Evolutionary conservation across 208 protist species (phyloP).

Genomic region (Leishmania amazonensis): DNA sequence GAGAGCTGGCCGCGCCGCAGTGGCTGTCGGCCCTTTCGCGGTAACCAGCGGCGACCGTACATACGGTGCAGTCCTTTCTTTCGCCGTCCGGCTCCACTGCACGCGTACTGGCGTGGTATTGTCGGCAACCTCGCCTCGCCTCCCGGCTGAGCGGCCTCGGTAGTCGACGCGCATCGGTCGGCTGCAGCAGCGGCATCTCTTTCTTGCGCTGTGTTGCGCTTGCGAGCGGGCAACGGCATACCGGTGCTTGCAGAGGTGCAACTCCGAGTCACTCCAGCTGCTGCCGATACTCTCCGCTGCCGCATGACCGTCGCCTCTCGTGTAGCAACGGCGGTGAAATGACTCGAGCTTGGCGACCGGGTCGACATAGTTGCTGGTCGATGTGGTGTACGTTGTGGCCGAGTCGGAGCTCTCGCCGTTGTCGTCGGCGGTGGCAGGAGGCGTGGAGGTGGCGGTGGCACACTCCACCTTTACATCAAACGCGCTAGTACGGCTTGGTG

Average conservation of each 20-base stretch:
- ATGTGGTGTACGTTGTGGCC: conserved; percentile 74
- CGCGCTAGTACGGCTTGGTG: not conserved
- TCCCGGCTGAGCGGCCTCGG: not conserved
- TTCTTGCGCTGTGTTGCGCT: not conserved
- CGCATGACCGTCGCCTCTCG: not conserved
- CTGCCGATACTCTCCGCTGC: not conserved
- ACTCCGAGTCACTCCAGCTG: not conserved
- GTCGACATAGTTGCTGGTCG: conserved; percentile 32
- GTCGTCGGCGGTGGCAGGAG: conserved; percentile 23
- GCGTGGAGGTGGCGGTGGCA: too few species aligned
- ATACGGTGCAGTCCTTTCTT: not conserved
- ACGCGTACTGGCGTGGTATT: not conserved
- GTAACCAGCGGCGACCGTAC: not conserved
- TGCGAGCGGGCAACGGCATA: not conserved
- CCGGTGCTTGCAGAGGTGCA: not conserved
- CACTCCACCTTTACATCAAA: not conserved
- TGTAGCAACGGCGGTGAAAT: not conserved
- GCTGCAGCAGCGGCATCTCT: conserved; percentile 24
- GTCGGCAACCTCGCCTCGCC: not conserved
- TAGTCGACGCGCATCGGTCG: not conserved
- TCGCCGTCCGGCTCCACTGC: not conserved
- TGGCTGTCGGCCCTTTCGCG: not conserved
- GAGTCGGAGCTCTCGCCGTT: conserved; percentile 50
- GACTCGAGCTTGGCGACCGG: conserved; percentile 8
- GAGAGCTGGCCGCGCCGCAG: conserved; percentile 1